Conservation (phyloP, 2,329 filamentous ascomycete species). For the Myriosclerotinia curreyana region DNA sequence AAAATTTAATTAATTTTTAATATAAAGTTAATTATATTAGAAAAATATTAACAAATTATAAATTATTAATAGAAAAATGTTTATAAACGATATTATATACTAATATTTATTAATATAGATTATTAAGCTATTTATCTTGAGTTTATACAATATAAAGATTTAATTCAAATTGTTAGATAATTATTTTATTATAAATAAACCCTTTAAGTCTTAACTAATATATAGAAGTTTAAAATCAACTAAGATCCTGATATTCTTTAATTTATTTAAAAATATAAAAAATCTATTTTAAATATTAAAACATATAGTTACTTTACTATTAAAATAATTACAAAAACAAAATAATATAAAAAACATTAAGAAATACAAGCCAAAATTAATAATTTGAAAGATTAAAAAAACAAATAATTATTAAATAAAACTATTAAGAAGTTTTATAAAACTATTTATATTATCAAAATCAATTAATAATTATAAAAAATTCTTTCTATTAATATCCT, state of each 20-base stretch:
- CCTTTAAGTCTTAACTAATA: neutral
- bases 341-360: too few relatives aligned
- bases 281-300: neutral
- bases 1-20: neutral
- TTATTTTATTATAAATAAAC: neutral
- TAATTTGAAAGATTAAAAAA: neutral
- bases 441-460: neutral
- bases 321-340: neutral
- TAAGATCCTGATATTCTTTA: neutral
- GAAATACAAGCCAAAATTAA: neutral
- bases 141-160: neutral
- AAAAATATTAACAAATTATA: neutral
- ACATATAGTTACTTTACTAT: neutral
- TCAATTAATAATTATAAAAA: neutral
- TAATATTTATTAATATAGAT: neutral
- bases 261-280: constrained; percentile 13
- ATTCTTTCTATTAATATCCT: neutral
- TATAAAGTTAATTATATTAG: neutral
- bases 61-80: neutral
- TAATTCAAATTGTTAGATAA: constrained; percentile 10
- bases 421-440: too few relatives aligned
- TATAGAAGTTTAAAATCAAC: neutral
- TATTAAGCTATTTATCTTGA: neutral
- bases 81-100: neutral
- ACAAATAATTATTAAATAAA: neutral